A percentile compares a stretch with the other conserved stretches of the same genome.
phyloP scores from a whole-genome alignment of 176 grass and related monocot genomes.

The Triticum urartu region DNA sequence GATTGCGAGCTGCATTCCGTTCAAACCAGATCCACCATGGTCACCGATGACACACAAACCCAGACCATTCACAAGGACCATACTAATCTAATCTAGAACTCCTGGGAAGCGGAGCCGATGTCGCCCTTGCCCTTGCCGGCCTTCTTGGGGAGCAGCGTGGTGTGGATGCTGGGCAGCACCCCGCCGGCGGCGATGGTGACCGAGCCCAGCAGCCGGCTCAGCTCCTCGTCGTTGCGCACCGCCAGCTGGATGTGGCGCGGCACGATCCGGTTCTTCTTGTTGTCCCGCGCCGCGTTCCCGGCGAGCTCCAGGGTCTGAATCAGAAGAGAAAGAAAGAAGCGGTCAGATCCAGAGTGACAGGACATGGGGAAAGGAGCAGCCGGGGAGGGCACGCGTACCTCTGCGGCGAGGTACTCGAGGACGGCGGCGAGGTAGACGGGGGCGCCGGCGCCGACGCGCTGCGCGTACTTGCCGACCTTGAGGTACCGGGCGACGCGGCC shows the following conservation, averaged over 20 bases:
- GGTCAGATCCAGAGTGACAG: no score
- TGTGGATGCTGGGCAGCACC: slow-evolving; percentile 53
- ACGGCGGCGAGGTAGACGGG: background rate
- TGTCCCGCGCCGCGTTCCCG: slow-evolving; percentile 54
- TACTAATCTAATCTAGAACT: slow-evolving; percentile 34
- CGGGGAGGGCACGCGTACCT: background rate
- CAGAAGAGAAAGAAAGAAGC: no score
- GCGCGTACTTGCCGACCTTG: slow-evolving; percentile 59
- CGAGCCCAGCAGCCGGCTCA: slow-evolving; percentile 33
- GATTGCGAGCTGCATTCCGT: no score
- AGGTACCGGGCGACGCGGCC: slow-evolving; percentile 77
- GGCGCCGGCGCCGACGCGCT: background rate
- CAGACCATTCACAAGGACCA: no score
- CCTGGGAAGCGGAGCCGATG: slow-evolving; percentile 53
- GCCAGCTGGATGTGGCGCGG: slow-evolving; percentile 67
- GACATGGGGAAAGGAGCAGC: no score
- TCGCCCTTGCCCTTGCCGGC: slow-evolving; percentile 42
- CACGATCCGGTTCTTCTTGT: slow-evolving; percentile 66
- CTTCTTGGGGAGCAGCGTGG: slow-evolving; percentile 46
- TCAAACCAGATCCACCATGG: no score
- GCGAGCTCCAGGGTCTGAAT: slow-evolving; percentile 37
- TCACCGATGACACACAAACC: no score
- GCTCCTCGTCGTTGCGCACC: slow-evolving; percentile 63
- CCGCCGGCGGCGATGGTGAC: slow-evolving; percentile 50
- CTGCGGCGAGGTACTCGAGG: no score